A percentile compares a stretch with the other conserved stretches of the same genome.
Evolutionary conservation across 805 yeast species (phyloP).

Genomic region (Kuraishia molischiana): DNA sequence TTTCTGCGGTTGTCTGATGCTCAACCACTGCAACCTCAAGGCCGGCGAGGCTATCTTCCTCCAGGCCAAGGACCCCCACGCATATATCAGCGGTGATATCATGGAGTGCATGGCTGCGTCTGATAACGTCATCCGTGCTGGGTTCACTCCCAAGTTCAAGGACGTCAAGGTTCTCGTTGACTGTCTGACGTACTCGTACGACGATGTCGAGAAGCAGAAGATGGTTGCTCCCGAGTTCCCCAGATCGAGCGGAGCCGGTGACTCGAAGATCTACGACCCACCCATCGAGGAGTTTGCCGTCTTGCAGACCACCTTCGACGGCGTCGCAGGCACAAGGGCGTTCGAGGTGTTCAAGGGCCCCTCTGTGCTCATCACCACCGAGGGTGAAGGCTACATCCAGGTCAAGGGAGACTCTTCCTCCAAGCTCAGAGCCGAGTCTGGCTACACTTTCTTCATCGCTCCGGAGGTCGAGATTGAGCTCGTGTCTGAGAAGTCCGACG

Average conservation of each 20-base stretch:
- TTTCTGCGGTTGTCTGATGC: constrained; percentile 88
- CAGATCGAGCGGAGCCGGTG: constrained; percentile 60
- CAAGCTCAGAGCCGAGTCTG: constrained; percentile 46
- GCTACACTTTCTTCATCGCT: constrained; percentile 78
- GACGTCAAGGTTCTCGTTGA: constrained; percentile 85
- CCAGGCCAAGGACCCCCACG: constrained; percentile 97
- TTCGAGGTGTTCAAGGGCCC: constrained; percentile 73
- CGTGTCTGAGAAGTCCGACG: constrained; percentile 32
- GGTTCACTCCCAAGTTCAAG: constrained; percentile 98
- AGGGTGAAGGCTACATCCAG: constrained; percentile 59
- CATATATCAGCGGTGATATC: constrained; percentile 93
- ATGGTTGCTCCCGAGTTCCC: constrained; percentile 57
- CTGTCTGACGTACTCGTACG: constrained; percentile 85
- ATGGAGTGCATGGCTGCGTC: constrained; percentile 99
- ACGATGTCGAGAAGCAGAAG: constrained; percentile 87
- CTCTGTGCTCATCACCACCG: constrained; percentile 73
- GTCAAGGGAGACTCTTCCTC: constrained; percentile 31
- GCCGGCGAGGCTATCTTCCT: constrained; percentile 96
- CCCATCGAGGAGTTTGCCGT: constrained; percentile 96
- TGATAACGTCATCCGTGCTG: constrained; percentile 97
- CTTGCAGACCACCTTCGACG: constrained; percentile 63
- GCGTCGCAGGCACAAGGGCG: constrained; percentile 38
- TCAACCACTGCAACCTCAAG: constrained; percentile 75
- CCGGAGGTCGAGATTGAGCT: constrained; percentile 64
- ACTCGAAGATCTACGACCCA: constrained; percentile 71